Conservation (phyloP, 176 grass and related monocot genomes). For the Eragrostis nindensis region DNA sequence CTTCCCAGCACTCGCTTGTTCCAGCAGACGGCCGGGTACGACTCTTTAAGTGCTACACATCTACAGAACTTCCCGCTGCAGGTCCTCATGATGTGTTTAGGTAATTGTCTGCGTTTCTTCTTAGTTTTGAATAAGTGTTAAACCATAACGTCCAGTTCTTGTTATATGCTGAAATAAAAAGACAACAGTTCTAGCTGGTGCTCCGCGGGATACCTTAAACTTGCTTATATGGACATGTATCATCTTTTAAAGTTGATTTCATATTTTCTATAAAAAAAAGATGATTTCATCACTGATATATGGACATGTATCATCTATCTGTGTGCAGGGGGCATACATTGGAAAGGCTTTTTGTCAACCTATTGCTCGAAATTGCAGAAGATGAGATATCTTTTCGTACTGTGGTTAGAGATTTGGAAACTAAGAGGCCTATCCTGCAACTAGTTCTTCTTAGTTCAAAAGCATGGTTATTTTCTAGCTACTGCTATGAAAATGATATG, state of each 20-base stretch:
- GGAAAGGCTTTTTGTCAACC: slow-evolving; percentile 73
- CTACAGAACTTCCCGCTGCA: slow-evolving; percentile 50
- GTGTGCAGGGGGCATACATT: slow-evolving; percentile 65
- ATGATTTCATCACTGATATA: slow-evolving; percentile 31
- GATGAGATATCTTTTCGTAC: slow-evolving; percentile 94
- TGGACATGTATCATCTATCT: slow-evolving; percentile 22
- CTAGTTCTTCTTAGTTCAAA: slow-evolving; percentile 82
- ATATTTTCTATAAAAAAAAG: too few relatives aligned
- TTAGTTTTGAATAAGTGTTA: slow-evolving; percentile 31
- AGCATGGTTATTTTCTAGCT: slow-evolving; percentile 70
- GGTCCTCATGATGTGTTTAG: slow-evolving; percentile 75
- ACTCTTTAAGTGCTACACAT: slow-evolving; percentile 89
- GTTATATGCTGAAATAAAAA: neutral
- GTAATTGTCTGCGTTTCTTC: slow-evolving; percentile 45
- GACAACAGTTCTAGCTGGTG: slow-evolving; percentile 9
- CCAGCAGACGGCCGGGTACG: slow-evolving; percentile 65
- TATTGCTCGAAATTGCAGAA: slow-evolving; percentile 80
- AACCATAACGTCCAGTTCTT: neutral
- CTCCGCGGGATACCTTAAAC: neutral
- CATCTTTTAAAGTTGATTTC: too few relatives aligned
- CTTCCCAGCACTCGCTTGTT: slow-evolving; percentile 53
- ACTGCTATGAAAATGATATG: slow-evolving; percentile 68
- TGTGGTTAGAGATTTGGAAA: slow-evolving; percentile 81
- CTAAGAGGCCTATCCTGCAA: slow-evolving; percentile 63
- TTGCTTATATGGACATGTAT: slow-evolving; percentile 18